Percentiles rank a stretch among this genome's conserved stretches.
phyloP scores from a whole-genome alignment of 2,329 filamentous ascomycete species.

The Penicillium sclerotiorum region DNA sequence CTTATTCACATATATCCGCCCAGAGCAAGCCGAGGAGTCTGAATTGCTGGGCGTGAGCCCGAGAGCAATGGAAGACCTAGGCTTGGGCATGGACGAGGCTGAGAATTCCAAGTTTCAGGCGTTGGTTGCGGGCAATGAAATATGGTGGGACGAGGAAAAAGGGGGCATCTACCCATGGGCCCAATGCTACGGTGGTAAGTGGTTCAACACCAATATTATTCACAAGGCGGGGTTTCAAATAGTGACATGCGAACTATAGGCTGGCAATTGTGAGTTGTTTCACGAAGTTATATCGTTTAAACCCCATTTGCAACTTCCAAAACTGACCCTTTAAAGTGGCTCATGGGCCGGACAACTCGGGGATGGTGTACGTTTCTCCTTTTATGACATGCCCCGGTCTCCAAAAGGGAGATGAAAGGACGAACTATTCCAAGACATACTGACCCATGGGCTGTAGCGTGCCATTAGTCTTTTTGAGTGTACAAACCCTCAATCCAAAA shows the following conservation, averaged over 20 bases:
- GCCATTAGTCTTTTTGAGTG: slow-evolving; percentile 94
- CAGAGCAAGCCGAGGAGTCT: slow-evolving; percentile 69
- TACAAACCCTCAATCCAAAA: slow-evolving; percentile 71
- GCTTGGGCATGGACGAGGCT: slow-evolving; percentile 69
- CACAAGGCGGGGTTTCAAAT: background rate
- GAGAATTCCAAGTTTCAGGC: slow-evolving; percentile 73
- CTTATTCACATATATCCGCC: slow-evolving; percentile 87
- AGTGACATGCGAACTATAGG: slow-evolving; percentile 31
- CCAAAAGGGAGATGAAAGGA: background rate
- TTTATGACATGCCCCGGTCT: background rate
- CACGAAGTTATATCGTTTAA: background rate
- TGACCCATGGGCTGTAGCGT: slow-evolving; percentile 48
- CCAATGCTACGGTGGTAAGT: slow-evolving; percentile 85
- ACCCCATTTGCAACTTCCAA: background rate
- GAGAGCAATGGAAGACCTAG: slow-evolving; percentile 78
- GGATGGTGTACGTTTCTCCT: slow-evolving; percentile 62
- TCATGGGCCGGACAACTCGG: slow-evolving; percentile 95
- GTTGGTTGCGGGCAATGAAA: slow-evolving; percentile 77
- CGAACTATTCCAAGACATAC: background rate
- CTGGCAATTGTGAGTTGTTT: slow-evolving; percentile 55
- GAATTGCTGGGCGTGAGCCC: slow-evolving; percentile 82
- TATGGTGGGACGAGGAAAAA: slow-evolving; percentile 72
- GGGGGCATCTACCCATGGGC: slow-evolving; percentile 96
- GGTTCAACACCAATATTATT: background rate
- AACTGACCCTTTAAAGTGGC: slow-evolving; percentile 57